Evolutionary conservation across 495 filamentous ascomycete species (phyloP), one percentile per base, ranked within the genome.

Genomic region (Penicillium steckii): DNA sequence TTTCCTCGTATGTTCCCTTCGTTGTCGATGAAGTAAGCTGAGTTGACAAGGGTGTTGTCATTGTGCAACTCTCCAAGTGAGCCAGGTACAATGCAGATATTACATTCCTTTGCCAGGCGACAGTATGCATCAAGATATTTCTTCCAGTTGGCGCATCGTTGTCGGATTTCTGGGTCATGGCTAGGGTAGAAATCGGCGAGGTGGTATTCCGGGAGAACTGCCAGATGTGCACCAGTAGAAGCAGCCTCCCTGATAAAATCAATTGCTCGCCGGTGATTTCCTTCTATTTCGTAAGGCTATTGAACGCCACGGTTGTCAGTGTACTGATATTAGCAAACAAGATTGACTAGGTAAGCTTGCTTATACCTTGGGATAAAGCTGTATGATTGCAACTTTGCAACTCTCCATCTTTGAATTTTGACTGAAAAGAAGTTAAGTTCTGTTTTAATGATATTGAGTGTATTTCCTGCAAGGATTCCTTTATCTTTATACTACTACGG

Each of bases 21-120:
- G 43, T 80, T 73, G 37, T 70, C 68, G 60, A 92, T 85, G 67
- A 88, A 91, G 66, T 89, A 88, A 8, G 86, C 78, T 44, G 84
- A 79, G 64, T 92, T 91, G 47, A 75, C 63, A 12, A 88, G 27
- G 2, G 44, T 54, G 15, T 33, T 25, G 17, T 54, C 43, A 5
- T 46, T 24, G n/a, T 56, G 53, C 3, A 56, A 12, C 35, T 56
- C 53, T 4, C 38, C 53, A 7, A 50, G 25, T 13, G 53, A 50
- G 0, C 53, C 53, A 13, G 47, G 53, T 7, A 56, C 53, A 10
- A 56, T 41, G 41, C 47, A 50, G n/a, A 56, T 56, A 4, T 46
- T 46, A 33, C 47, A 50, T 18, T 56, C 53, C 33, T 51, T 56
- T 3, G 53, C 53, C 25, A 56, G 15, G 4, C 22, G 17, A 25